Base-by-base conservation (phyloP, 257 asterid genomes). In the Nyctanthes arbortristis region DNA sequence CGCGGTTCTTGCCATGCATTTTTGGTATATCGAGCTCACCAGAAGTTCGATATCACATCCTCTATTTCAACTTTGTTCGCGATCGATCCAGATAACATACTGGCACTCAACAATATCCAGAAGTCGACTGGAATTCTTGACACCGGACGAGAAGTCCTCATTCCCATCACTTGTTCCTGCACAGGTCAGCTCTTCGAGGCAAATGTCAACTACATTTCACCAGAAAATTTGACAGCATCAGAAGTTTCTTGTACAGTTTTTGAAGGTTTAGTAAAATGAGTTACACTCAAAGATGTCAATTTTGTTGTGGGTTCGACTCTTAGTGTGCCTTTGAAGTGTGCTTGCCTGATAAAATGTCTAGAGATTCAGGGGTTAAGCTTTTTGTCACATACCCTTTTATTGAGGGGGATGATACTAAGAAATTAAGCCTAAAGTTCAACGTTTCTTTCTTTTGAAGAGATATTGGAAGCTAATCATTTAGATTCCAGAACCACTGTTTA, bases 341-440 rank as follows among this genome's bases (percentile, higher is more conserved):
- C 97, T 28, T 91, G 96, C 93, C 90, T 47, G 84, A 76, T 68
- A 65, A 76, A 2, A 10, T 13, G 0, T 63, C 73, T 4, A 8
- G 35, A 6, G 33, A 31, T 1, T 33, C 24, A 3, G 84, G 65
- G 20, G 73, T 80, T 45, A 73, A 81, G 67, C 88, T 80, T 45
- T 80, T 88, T 5, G 73, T 91, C 0, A 85, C 96, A 0, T 91
- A 88, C 30, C 94, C 97, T 24, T 29, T 88, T 18, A 29, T 91
- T 6, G 45, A 61, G 40, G 61, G 77, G 5, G 97, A 91, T 63
- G 36, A 58, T 77, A 77, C 81, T 12, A 11, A 1, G 5, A 73
- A 70, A 69, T 13, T 91, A 9, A 57, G 84, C 52, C 31, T 24
- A 33, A 91, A 87, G 45, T 86, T 91, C 31, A 78, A 59, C 4